Evolutionary conservation across 164 flowering plant species (phyloP), one percentile per base, ranked within the genome.

Genomic region (Pachysandra terminalis): DNA sequence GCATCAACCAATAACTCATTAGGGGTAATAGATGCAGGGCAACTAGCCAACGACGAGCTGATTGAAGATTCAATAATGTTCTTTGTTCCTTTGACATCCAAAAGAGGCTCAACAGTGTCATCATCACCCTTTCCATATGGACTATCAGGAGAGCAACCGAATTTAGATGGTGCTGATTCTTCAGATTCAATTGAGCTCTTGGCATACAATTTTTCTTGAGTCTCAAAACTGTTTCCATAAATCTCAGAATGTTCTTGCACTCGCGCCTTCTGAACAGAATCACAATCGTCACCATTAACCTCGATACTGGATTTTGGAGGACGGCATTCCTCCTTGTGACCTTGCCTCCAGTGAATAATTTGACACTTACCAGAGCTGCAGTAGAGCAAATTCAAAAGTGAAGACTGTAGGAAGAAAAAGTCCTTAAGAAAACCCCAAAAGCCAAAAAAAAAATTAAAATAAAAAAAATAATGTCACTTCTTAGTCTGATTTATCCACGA

Each of bases 321-420:
- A 52, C 40, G 83, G 67, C 97, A 91, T 64, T 87, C 87, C 5
- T 87, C 85, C 72, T 83, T 89, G 83, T 91, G 97, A 37, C 95
- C 95, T 84, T 82, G 83, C 68, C 97, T 81, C 97, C 97, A 91
- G 63, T 91, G 97, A 71, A 85, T 68, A 64, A 89, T 86, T 79
- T 91, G 97, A 72, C 97, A 91, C 70, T 82, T 89, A 16, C 91
- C 88, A 77, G 97, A 91, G 78, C 97, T 91, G 79, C 69, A 76
- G 73, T 21, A 63, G 24, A 19, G 27, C 54, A 75, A 61, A 26
- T 2, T 14, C 40, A 26, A 23, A 69, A 53, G 53, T 48, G 4
- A 52, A 23, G 66, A 27, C 7, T 13, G 16, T 13, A 23, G 56
- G 2, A 25, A 26, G 19, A 67, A 17, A 19, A 10, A 24, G 17